Evolutionary conservation across 495 filamentous ascomycete species (phyloP).

Genomic region (Aspergillus avenaceus): DNA sequence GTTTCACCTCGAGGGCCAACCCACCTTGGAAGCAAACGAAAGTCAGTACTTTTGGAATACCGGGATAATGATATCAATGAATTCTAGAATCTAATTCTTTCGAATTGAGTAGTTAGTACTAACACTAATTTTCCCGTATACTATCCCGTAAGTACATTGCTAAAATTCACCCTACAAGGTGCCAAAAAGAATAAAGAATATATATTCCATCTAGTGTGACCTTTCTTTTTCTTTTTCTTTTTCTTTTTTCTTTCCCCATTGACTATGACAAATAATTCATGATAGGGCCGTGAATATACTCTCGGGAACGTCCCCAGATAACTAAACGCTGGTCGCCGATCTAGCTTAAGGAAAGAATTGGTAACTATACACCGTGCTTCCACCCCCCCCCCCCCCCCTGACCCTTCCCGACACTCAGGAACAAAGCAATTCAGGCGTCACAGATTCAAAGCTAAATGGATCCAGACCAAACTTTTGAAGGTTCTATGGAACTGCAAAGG

Average conservation of each 20-base stretch:
- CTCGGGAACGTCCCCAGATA: not conserved
- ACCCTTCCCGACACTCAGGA: not conserved
- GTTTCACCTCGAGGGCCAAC: constrained; percentile 1
- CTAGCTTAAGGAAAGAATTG: not conserved
- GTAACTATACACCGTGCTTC: not conserved
- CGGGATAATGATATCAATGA: not conserved
- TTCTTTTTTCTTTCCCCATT: too few relatives aligned
- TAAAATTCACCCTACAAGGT: not conserved
- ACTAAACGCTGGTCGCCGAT: not conserved
- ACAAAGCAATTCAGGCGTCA: not conserved
- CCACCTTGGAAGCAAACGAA: constrained; percentile 1
- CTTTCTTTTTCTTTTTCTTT: too few relatives aligned
- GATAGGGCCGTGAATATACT: not conserved
- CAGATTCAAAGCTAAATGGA: not conserved
- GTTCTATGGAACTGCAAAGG: not conserved
- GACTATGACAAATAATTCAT: not conserved
- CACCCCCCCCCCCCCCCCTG: not conserved
- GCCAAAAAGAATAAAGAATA: not conserved
- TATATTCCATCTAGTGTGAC: not conserved
- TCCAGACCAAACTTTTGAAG: not conserved
- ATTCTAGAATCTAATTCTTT: not conserved
- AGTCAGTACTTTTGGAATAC: not conserved
- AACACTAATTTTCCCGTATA: not conserved
- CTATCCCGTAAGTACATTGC: not conserved
- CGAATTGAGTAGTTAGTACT: too few relatives aligned